phyloP scores from a whole-genome alignment of 2,329 filamentous ascomycete species.

The Aspergillus quadricinctus region DNA sequence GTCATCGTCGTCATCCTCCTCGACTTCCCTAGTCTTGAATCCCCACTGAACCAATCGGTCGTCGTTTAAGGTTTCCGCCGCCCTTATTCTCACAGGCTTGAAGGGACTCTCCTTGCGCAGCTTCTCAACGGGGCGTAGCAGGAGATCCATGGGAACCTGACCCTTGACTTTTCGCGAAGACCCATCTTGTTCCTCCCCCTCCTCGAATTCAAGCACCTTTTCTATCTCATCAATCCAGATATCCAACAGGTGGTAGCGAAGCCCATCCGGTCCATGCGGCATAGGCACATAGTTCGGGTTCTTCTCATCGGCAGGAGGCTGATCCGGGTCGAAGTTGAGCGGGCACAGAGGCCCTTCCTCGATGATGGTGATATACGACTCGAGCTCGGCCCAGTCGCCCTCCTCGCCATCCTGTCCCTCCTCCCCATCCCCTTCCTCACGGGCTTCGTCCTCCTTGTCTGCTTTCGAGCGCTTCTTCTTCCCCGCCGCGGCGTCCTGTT shows the following conservation, averaged over 20 bases:
- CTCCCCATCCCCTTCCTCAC: conserved; percentile 16
- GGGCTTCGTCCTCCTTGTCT: conserved; percentile 14
- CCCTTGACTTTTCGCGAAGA: conserved; percentile 29
- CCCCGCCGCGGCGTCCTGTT: conserved; percentile 10
- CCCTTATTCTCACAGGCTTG: conserved; percentile 68
- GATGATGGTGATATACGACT: conserved; percentile 36
- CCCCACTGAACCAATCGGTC: conserved; percentile 65
- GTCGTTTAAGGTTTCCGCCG: conserved; percentile 67
- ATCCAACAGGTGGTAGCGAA: conserved; percentile 83
- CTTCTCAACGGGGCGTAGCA: conserved; percentile 44
- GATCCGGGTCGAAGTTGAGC: conserved; percentile 35
- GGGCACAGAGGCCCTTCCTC: conserved; percentile 39
- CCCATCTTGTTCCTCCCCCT: conserved; percentile 29
- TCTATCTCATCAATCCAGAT: conserved; percentile 89
- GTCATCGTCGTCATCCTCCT: conserved; percentile 38
- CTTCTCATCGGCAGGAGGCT: conserved; percentile 22
- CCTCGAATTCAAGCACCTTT: conserved; percentile 55
- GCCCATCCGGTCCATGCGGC: conserved; percentile 69
- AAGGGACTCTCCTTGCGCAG: conserved; percentile 53
- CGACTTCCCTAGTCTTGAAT: conserved; percentile 35
- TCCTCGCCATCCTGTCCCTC: conserved; percentile 14
- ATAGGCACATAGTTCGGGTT: conserved; percentile 27
- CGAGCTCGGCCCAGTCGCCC: conserved; percentile 30
- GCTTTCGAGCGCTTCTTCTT: conserved; percentile 22
- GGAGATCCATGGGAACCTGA: conserved; percentile 35